A percentile compares a stretch with the other conserved stretches of the same genome.
Conservation (phyloP, 2,329 filamentous ascomycete species). For the Ascochyta clinopodiicola region DNA sequence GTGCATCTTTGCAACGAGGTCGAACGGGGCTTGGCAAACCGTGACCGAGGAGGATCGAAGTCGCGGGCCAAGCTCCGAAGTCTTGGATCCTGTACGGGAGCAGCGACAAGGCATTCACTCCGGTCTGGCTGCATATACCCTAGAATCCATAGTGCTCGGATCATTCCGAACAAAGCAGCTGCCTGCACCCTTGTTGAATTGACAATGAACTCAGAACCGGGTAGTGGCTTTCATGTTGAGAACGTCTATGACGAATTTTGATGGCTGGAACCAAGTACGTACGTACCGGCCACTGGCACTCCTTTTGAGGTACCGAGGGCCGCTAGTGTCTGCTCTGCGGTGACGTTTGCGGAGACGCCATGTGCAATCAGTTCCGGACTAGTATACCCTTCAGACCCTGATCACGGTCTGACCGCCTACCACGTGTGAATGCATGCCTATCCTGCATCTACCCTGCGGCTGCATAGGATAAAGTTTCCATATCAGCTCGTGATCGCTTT, state of each 20-base stretch:
- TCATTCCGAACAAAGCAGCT: slow-evolving; percentile 7
- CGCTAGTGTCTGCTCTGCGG: background rate
- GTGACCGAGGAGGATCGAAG: background rate
- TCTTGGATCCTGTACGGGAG: slow-evolving; percentile 9
- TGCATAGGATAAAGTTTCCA: background rate
- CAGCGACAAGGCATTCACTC: slow-evolving; percentile 7
- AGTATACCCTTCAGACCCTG: slow-evolving; percentile 8
- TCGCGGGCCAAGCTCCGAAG: background rate
- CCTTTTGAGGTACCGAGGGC: background rate
- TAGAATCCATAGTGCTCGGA: slow-evolving; percentile 1
- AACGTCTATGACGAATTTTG: slow-evolving; percentile 4
- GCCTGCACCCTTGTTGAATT: slow-evolving; percentile 4
- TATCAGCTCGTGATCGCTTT: background rate
- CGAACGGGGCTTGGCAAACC: background rate
- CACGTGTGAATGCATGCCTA: slow-evolving; percentile 1
- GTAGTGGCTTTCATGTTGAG: slow-evolving; percentile 3
- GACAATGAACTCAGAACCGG: background rate
- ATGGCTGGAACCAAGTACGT: background rate
- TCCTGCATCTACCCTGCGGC: background rate
- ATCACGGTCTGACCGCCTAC: slow-evolving; percentile 4
- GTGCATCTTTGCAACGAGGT: background rate
- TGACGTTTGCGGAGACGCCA: slow-evolving; percentile 18
- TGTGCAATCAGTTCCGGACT: slow-evolving; percentile 7
- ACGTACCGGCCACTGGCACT: too few relatives aligned
- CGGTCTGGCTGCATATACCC: background rate